Evolutionary conservation across 1,284 basidiomycete genomes (phyloP).

Genomic region (Cutaneotrichosporon mucoides): DNA sequence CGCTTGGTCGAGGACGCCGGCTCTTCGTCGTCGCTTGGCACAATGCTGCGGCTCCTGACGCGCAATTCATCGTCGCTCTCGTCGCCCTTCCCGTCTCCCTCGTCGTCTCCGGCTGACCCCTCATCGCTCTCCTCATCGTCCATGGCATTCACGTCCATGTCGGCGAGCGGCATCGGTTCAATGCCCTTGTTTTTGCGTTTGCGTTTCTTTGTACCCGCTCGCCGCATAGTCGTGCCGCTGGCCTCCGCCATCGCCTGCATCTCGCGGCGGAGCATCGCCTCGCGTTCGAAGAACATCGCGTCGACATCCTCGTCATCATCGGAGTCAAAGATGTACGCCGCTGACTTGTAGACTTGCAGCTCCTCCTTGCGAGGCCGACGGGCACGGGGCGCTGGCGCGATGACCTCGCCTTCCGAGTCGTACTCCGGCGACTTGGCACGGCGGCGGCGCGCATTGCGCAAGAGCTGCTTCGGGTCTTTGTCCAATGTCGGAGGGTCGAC

Average conservation of each 20-base stretch:
- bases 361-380: constrained; percentile 47
- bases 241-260: constrained; percentile 55
- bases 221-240: constrained; percentile 27
- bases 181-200: constrained; percentile 27
- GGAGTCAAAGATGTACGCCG: constrained; percentile 84
- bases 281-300: constrained; percentile 66
- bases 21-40: neutral
- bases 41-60: neutral
- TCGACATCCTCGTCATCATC: constrained; percentile 61
- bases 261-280: constrained; percentile 57
- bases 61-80: neutral
- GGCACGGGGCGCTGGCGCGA: neutral
- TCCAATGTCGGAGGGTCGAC: constrained; percentile 17
- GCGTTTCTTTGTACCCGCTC: constrained; percentile 34
- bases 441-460: constrained; percentile 17
- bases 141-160: constrained; percentile 11
- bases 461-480: constrained; percentile 33
- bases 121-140: constrained; percentile 4
- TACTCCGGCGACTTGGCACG: constrained; percentile 68
- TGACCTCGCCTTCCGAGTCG: constrained; percentile 62
- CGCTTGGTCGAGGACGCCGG: neutral
- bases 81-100: neutral
- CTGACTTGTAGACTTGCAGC: constrained; percentile 72
- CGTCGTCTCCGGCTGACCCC: constrained; percentile 11
- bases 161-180: neutral